A percentile compares a stretch with the other conserved stretches of the same genome.
These are phyloP conservation scores for Melocanna baccifera DNA, from an alignment of 176 grass and related monocot genomes.

Conservation along the genomic window DNA sequence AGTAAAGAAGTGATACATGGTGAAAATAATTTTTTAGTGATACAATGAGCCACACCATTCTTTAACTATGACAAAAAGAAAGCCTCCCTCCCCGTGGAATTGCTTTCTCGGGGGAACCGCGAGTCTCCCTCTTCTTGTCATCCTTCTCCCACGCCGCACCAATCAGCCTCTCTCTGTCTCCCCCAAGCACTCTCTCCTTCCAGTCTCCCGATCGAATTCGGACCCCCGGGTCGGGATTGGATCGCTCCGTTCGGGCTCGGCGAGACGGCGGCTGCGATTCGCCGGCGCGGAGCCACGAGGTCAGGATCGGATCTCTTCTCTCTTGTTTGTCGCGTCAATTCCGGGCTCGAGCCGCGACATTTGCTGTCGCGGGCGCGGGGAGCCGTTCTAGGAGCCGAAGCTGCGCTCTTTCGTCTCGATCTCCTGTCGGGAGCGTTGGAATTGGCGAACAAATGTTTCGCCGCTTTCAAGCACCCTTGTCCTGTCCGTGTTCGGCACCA, in stretches of 20 bases:
- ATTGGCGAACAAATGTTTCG: background rate
- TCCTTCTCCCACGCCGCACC: background rate
- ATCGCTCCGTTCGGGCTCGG: background rate
- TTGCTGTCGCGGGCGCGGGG: background rate
- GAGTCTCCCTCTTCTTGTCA: background rate
- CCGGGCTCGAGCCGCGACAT: background rate
- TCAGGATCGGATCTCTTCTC: conserved; percentile 18
- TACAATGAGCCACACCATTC: too few species aligned
- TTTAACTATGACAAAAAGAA: conserved; percentile 2
- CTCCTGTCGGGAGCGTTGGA: conserved; percentile 34
- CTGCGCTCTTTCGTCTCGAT: conserved; percentile 22
- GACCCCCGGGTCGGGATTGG: background rate
- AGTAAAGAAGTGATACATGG: too few species aligned
- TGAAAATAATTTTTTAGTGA: too few species aligned
- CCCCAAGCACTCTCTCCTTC: background rate
- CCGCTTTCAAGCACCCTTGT: background rate
- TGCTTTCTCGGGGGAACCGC: conserved; percentile 24
- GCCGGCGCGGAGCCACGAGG: conserved; percentile 24
- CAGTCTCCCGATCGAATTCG: background rate
- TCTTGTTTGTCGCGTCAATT: background rate
- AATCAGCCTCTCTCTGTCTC: background rate
- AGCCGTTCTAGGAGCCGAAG: conserved; percentile 4
- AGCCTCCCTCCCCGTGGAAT: conserved; percentile 6
- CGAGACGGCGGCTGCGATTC: background rate
- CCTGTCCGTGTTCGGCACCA: background rate